These are phyloP conservation scores for Zea luxurians DNA, from an alignment of 176 grass and related monocot species.

Conservation along the genomic window DNA sequence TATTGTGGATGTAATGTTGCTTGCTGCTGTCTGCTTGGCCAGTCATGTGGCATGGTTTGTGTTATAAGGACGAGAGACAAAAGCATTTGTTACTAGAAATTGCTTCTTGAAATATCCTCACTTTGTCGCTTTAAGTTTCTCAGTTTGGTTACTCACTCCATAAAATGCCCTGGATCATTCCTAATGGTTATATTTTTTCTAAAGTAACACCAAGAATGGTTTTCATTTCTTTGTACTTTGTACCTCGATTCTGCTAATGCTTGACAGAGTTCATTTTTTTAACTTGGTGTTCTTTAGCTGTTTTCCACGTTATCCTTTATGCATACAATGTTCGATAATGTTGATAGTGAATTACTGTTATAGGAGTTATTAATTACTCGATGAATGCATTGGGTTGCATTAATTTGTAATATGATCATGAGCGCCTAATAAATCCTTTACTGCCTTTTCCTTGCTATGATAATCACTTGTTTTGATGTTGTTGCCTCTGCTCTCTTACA, in stretches of 20 bases:
- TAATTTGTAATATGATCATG: background rate
- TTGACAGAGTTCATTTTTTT: background rate
- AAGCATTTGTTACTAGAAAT: background rate
- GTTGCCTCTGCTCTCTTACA: constrained; percentile 11
- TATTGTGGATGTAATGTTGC: constrained; percentile 2
- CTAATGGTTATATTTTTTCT: too few species aligned
- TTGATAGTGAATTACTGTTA: background rate
- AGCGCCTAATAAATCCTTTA: background rate
- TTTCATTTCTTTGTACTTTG: background rate
- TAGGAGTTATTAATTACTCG: background rate
- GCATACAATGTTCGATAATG: constrained; percentile 15
- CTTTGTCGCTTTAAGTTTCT: background rate
- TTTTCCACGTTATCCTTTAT: constrained; percentile 11
- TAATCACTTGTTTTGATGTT: constrained; percentile 7
- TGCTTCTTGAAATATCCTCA: background rate
- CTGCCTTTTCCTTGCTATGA: constrained; percentile 7
- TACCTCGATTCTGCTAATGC: background rate
- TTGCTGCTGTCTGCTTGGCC: constrained; percentile 13
- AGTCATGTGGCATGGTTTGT: background rate
- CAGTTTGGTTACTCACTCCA: background rate
- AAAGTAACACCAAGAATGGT: background rate
- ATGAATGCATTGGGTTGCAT: background rate
- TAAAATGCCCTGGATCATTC: background rate
- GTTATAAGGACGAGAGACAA: background rate
- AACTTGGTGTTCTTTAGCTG: background rate